Conservation (phyloP, 2,329 filamentous ascomycete genomes). For the Aspergillus sp. region DNA sequence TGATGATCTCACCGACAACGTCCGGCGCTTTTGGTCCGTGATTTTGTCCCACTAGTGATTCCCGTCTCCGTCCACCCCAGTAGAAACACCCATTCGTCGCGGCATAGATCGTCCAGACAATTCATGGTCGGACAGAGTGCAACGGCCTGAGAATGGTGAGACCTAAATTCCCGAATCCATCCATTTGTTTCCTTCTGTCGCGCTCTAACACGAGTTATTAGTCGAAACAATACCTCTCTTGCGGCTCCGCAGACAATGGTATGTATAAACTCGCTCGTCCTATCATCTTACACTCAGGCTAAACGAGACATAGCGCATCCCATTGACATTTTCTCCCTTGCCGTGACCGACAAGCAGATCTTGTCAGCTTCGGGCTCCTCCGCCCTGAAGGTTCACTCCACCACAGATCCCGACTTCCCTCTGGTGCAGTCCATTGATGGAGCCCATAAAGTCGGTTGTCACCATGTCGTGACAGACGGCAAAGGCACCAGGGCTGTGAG, state of each 20-base stretch:
- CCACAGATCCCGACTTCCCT: constrained; percentile 67
- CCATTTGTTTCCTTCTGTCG: constrained; percentile 2
- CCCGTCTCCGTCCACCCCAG: too few relatives aligned
- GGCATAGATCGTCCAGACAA: too few relatives aligned
- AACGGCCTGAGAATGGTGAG: constrained; percentile 20
- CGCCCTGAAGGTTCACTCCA: constrained; percentile 76
- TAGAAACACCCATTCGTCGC: too few relatives aligned
- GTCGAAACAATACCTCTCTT: constrained; percentile 98
- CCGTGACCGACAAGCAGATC: constrained; percentile 69
- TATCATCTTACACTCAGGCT: constrained; percentile 15
- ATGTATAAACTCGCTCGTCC: constrained; percentile 25
- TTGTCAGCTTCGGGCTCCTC: constrained; percentile 85
- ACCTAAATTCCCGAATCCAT: background rate
- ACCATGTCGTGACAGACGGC: constrained; percentile 74
- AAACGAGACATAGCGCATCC: constrained; percentile 63
- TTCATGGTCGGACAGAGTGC: too few relatives aligned
- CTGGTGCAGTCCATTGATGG: constrained; percentile 74
- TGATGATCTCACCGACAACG: constrained; percentile 1
- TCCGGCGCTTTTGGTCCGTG: background rate
- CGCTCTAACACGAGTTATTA: constrained; percentile 37
- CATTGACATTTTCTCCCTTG: constrained; percentile 80
- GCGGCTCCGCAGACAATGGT: constrained; percentile 87
- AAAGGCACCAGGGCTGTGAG: constrained; percentile 74
- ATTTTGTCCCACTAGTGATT: background rate
- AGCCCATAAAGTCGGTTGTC: constrained; percentile 85